Conservation (phyloP, 495 filamentous ascomycete genomes). For the Terfezia boudieri region DNA sequence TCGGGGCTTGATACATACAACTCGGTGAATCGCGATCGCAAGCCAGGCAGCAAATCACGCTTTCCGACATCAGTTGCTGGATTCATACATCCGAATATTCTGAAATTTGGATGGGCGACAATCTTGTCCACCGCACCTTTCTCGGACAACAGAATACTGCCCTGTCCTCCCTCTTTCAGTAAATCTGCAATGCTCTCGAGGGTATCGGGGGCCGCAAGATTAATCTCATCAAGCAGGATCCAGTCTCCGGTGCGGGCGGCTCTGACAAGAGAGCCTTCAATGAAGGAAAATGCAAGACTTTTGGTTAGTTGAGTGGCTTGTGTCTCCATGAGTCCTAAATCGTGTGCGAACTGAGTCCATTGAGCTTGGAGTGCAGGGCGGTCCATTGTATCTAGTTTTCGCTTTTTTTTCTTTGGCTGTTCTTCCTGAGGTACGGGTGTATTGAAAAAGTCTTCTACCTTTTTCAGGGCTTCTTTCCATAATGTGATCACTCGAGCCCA, state of each 20-base stretch:
- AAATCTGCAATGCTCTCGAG: conserved; percentile 81
- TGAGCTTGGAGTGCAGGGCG: conserved; percentile 41
- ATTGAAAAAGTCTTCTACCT: conserved; percentile 54
- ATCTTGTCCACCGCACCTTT: conserved; percentile 76
- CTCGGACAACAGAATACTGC: conserved; percentile 74
- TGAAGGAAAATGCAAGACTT: conserved; percentile 81
- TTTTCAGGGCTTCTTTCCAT: conserved; percentile 72
- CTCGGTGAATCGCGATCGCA: conserved; percentile 78
- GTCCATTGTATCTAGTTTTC: conserved; percentile 38
- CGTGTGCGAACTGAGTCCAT: conserved; percentile 60
- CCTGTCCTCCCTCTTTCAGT: conserved; percentile 39
- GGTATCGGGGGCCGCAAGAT: conserved; percentile 82
- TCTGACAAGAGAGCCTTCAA: conserved; percentile 84
- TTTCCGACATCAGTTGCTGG: conserved; percentile 95
- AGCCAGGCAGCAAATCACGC: conserved; percentile 64
- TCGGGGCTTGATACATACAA: conserved; percentile 81
- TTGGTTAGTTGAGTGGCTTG: conserved; percentile 57
- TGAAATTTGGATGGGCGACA: conserved; percentile 74
- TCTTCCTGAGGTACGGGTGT: conserved; percentile 21
- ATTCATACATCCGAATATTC: conserved; percentile 97
- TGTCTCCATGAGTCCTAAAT: conserved; percentile 56
- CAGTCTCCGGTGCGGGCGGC: conserved; percentile 87
- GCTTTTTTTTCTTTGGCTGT: conserved; percentile 36
- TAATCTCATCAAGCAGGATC: conserved; percentile 97
- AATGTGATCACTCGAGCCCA: conserved; percentile 65